Conservation (phyloP, 192 early-diverging fungal species). For the Martensiomyces pterosporus region DNA sequence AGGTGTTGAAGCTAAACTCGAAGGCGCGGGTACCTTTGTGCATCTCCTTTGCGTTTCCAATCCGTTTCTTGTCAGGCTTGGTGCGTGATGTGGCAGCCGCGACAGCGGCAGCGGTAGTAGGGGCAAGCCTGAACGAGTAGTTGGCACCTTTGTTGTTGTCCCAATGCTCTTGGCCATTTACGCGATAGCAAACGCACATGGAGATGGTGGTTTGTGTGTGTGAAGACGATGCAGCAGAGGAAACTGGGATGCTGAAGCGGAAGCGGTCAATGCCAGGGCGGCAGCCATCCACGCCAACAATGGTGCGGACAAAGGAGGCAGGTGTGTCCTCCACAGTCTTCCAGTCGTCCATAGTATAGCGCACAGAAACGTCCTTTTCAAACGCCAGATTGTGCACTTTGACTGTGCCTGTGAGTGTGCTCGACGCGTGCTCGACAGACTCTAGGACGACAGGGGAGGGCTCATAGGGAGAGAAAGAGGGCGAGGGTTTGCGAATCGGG, state of each 20-base stretch:
- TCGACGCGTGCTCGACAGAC: constrained; percentile 35
- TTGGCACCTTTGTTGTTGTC: constrained; percentile 90
- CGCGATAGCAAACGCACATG: constrained; percentile 65
- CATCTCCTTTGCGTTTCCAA: background rate
- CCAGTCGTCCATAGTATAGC: constrained; percentile 80
- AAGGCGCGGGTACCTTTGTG: constrained; percentile 3
- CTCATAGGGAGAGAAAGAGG: constrained; percentile 38
- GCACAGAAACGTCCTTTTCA: constrained; percentile 70
- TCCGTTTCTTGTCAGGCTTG: background rate
- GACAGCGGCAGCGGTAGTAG: background rate
- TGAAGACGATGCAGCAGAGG: background rate
- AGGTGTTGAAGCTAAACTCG: constrained; percentile 6
- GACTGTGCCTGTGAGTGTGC: constrained; percentile 60
- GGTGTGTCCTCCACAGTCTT: constrained; percentile 59
- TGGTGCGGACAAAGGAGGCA: constrained; percentile 61
- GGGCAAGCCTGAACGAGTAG: constrained; percentile 58
- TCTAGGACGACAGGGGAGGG: constrained; percentile 57
- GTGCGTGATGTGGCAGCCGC: too few species aligned
- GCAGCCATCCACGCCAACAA: constrained; percentile 35
- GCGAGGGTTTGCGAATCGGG: constrained; percentile 30
- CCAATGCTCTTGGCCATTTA: constrained; percentile 76
- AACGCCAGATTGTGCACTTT: constrained; percentile 84
- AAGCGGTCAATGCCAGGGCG: constrained; percentile 65
- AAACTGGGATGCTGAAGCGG: constrained; percentile 57
- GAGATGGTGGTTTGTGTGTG: constrained; percentile 38